These are phyloP conservation scores for Dissophora globulifera DNA, from an alignment of 192 early-diverging fungal genomes.

Conservation along the genomic window DNA sequence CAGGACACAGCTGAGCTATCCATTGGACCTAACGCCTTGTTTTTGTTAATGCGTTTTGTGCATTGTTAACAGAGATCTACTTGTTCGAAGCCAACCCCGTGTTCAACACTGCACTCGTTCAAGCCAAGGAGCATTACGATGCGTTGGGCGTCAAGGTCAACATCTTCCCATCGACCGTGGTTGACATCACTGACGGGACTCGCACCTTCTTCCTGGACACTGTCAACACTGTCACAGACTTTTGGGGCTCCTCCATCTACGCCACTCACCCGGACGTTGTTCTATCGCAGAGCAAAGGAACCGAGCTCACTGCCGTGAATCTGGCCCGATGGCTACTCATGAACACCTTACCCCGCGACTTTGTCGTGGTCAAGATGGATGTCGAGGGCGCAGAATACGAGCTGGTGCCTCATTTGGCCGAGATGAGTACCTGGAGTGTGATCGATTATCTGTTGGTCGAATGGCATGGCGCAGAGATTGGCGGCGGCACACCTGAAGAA, in stretches of 20 bases:
- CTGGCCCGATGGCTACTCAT: slow-evolving; percentile 4
- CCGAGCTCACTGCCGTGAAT: slow-evolving; percentile 2
- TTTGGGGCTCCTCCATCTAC: slow-evolving; percentile 5
- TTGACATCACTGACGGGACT: slow-evolving; percentile 1
- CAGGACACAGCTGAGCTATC: neutral
- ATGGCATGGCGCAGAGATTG: slow-evolving; percentile 5
- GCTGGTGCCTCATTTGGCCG: slow-evolving; percentile 17
- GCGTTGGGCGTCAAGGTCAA: slow-evolving; percentile 9
- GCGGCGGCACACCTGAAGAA: slow-evolving; percentile 6
- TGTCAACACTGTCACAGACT: slow-evolving; percentile 3
- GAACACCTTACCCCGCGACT: slow-evolving; percentile 8
- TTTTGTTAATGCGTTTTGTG: neutral
- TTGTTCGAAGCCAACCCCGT: slow-evolving; percentile 20
- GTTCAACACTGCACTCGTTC: slow-evolving; percentile 5
- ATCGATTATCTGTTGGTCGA: slow-evolving; percentile 18
- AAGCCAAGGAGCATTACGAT: slow-evolving; percentile 8
- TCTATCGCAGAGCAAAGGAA: neutral
- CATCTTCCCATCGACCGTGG: slow-evolving; percentile 19
- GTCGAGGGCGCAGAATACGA: slow-evolving; percentile 15
- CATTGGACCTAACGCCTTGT: neutral
- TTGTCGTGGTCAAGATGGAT: slow-evolving; percentile 32
- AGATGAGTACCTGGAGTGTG: slow-evolving; percentile 6
- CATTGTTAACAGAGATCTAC: slow-evolving; percentile 13
- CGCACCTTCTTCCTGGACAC: slow-evolving; percentile 1
- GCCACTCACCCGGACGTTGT: neutral